Evolutionary conservation across 495 filamentous ascomycete genomes (phyloP).

Genomic region (Neurospora cerealis): DNA sequence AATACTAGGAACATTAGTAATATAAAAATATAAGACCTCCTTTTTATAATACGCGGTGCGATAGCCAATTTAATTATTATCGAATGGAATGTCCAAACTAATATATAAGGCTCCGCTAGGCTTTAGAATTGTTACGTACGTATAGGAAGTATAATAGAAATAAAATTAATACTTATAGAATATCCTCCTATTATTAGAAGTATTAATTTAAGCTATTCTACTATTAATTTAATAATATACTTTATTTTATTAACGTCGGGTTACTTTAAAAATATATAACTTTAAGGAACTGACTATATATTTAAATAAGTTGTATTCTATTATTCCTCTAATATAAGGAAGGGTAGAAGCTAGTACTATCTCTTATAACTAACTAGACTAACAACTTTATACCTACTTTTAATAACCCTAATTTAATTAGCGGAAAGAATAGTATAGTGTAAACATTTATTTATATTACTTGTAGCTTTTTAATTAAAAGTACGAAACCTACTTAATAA

Average conservation of each 20-base stretch:
- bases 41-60: constrained; percentile 61
- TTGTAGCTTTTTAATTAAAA: constrained; percentile 67
- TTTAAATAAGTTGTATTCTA: constrained; percentile 49
- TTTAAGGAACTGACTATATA: constrained; percentile 84
- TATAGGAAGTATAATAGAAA: too few species aligned
- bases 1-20: constrained; percentile 59
- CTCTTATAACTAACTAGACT: too few species aligned
- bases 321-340: background rate
- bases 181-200: too few species aligned
- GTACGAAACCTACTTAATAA: constrained; percentile 36
- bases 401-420: too few species aligned
- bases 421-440: constrained; percentile 42
- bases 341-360: too few species aligned
- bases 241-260: too few species aligned
- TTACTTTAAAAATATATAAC: constrained; percentile 83
- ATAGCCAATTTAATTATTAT: constrained; percentile 74
- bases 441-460: constrained; percentile 82
- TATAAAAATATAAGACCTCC: constrained; percentile 68
- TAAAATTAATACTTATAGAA: too few species aligned
- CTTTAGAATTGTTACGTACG: constrained; percentile 10
- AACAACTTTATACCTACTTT: too few species aligned
- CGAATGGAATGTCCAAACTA: constrained; percentile 62
- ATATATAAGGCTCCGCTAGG: background rate
- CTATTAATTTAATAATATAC: too few species aligned
- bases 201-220: too few species aligned